A percentile compares a stretch with the other conserved stretches of the same genome.
Evolutionary conservation across 2,329 filamentous ascomycete genomes (phyloP).

Genomic region (Teratosphaeria nubilosa): DNA sequence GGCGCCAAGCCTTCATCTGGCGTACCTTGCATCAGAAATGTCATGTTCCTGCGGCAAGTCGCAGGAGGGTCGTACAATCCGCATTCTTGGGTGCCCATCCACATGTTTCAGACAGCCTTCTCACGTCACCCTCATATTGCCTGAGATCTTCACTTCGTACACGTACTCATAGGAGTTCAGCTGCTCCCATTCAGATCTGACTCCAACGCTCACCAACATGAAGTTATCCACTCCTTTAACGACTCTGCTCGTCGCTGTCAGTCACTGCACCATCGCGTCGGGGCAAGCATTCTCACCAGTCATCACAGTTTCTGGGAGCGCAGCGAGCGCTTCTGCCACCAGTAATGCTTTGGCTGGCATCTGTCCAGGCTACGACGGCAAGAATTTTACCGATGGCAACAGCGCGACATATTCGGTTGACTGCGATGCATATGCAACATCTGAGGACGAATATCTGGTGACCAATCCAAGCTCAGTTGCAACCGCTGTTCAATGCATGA

Average conservation of each 20-base stretch:
- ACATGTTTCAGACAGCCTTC: slow-evolving; percentile 1
- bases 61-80: neutral
- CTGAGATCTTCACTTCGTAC: neutral
- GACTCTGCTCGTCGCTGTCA: neutral
- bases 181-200: neutral
- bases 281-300: neutral
- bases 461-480: neutral
- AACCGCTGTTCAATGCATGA: slow-evolving; percentile 10
- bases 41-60: neutral
- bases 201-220: neutral
- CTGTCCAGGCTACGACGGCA: slow-evolving; percentile 16
- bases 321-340: neutral
- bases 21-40: neutral
- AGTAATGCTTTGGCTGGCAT: slow-evolving; percentile 6
- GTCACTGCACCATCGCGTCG: neutral
- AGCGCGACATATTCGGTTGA: slow-evolving; percentile 12
- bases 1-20: neutral
- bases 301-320: neutral
- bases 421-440: slow-evolving; percentile 13
- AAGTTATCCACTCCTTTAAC: neutral
- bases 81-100: slow-evolving; percentile 2
- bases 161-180: too few species aligned
- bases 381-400: slow-evolving; percentile 11
- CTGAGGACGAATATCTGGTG: slow-evolving; percentile 6
- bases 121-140: neutral